phyloP scores from a whole-genome alignment of 2,329 filamentous ascomycete genomes.

The Alternaria atra region DNA sequence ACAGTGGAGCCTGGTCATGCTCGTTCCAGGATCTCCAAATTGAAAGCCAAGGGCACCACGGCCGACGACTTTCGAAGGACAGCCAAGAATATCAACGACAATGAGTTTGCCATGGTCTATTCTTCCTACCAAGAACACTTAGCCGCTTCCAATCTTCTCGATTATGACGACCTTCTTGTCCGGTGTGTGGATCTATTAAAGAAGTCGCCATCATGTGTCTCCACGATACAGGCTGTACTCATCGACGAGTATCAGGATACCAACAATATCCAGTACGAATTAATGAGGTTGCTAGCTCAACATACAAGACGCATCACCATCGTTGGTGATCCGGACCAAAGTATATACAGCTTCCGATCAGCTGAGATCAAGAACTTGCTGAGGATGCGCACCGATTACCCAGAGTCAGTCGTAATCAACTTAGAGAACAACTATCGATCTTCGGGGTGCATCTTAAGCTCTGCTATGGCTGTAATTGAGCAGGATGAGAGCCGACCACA shows the following conservation, averaged over 20 bases:
- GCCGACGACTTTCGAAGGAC: conserved; percentile 55
- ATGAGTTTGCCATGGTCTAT: conserved; percentile 74
- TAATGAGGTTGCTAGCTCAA: conserved; percentile 89
- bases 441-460: conserved; percentile 81
- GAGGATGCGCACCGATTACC: conserved; percentile 79
- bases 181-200: conserved; percentile 82
- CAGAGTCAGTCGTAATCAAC: conserved; percentile 80
- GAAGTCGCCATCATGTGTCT: conserved; percentile 78
- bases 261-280: conserved; percentile 91
- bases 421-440: conserved; percentile 96
- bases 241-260: conserved; percentile 99
- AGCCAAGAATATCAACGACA: conserved; percentile 60
- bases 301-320: conserved; percentile 81
- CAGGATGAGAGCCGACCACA: conserved; percentile 83
- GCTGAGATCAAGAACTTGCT: conserved; percentile 90
- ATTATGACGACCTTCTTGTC: conserved; percentile 92
- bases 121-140: conserved; percentile 81
- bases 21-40: conserved; percentile 75
- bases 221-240: conserved; percentile 87
- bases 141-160: conserved; percentile 79
- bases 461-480: conserved; percentile 86
- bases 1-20: conserved; percentile 74
- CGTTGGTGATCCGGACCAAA: conserved; percentile 96
- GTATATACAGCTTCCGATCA: conserved; percentile 95
- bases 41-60: conserved; percentile 66